Base-by-base conservation (phyloP, 768 basidiomycete genomes). In the Boletus subcaerulescens region DNA sequence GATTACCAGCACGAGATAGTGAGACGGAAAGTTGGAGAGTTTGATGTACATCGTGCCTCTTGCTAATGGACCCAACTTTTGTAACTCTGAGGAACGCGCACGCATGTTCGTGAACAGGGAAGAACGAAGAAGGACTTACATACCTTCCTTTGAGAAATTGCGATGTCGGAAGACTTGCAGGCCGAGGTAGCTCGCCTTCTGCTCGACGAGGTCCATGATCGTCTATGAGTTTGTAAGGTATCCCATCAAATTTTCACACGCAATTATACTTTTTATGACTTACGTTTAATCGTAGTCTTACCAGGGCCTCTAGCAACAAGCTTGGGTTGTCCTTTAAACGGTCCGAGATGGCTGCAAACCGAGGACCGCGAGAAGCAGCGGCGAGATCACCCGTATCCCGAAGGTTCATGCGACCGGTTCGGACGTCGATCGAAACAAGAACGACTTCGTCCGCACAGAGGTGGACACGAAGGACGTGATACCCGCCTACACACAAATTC, bases 111-210 rank as follows among this genome's bases (percentile, higher is more conserved):
- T 22, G 1, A 11, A n/a, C 10, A 20, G 47, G 39, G 33, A 4
- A 39, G n/a, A 14, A 29, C n/a, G 15, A 11, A 43, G 8, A 26
- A 45, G 36, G 15, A 42, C 38, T 24, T 12, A 48, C 63, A 10
- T 45, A 90, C 91, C 90, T 63, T 87, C 82, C 35, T 68, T 75
- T 2, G 76, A 66, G 57, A 94, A 83, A 60, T 90, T 86, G 35
- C 91, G 82, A 24, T 77, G 71, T 15, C 85, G 82, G 70, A 82
- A 88, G 53, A 81, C 84, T 65, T 85, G 84, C 40, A 93, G 71
- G n/a, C 93, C 93, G 11, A 95, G 80, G 62, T 91, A 87, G 57
- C 76, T 82, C n/a, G 87, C 89, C 64, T 92, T 93, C 68, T 90
- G 87, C 67, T 94, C 91, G 11, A 87, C 82, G 15, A 87, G 78